Evolutionary conservation across 2,329 filamentous ascomycete genomes (phyloP), one percentile per base, ranked within the genome.

Genomic region (Sclerotinia nivalis): DNA sequence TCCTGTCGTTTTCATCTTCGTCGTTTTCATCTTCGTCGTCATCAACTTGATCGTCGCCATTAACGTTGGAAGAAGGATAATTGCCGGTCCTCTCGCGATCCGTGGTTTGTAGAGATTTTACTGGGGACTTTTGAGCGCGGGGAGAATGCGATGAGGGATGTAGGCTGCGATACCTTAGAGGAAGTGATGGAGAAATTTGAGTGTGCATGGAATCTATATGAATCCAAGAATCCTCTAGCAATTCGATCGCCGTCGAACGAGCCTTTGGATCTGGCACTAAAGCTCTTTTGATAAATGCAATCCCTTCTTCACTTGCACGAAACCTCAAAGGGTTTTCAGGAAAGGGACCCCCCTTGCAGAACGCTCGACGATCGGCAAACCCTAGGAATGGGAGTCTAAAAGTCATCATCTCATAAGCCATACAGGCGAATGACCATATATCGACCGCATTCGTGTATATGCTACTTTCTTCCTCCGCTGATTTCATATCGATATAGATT

Each of bases 381-480:
- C 8, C 12, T 25, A 9, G 15, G 31, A 55, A 55, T 55, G 52
- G 52, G 15, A 55, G n/a, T 9, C 31, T n/a, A 55, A n/a, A 28
- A 55, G 52, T 9, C 15, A 55, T 12, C 52, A 55, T 55, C 22
- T 55, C 22, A 25, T 55, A 55, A 1, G 31, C 52, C 22, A 55
- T 28, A n/a, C 52, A 55, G 20, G 10, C 56, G 37, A 37, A 43
- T 1, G 56, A 60, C 56, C 56, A 60, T 60, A 60, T 60, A 43
- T 60, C 56, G 56, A 60, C 56, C n/a, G 56, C 56, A 12, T 60
- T 43, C 4, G 56, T 60, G 37, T 60, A 60, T 28, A 25, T 10
- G 20, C 52, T 25, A 22, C 52, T 55, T 10, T 55, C 52, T 4
- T 22, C 20, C 25, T 34, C 28, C 5, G 4, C 28, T 18, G 28